These are phyloP conservation scores for Rhodotorula graminis DNA, from an alignment of 768 basidiomycete genomes.

Conservation along the genomic window DNA sequence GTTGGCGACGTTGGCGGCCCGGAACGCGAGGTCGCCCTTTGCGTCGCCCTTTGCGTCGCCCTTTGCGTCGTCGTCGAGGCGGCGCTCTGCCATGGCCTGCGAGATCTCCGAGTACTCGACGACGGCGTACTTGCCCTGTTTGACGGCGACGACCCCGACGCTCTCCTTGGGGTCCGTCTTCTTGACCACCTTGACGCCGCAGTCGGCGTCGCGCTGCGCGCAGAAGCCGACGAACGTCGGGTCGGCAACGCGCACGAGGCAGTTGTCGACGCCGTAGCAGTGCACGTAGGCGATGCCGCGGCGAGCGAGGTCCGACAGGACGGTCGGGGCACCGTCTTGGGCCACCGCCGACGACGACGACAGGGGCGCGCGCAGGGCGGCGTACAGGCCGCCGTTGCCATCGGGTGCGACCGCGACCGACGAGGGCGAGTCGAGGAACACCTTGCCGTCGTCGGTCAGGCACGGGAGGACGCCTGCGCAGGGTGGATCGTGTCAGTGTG, in stretches of 20 bases:
- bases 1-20: slow-evolving; percentile 95
- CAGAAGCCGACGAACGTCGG: slow-evolving; percentile 95
- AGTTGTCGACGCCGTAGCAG: slow-evolving; percentile 97
- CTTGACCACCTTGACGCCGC: slow-evolving; percentile 92
- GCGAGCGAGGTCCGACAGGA: slow-evolving; percentile 71
- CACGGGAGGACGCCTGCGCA: slow-evolving; percentile 87
- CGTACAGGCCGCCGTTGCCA: slow-evolving; percentile 95
- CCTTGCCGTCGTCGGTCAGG: slow-evolving; percentile 86
- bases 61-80: slow-evolving; percentile 51
- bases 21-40: slow-evolving; percentile 73
- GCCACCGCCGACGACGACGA: slow-evolving; percentile 55
- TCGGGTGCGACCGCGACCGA: slow-evolving; percentile 92
- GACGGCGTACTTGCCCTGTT: slow-evolving; percentile 78
- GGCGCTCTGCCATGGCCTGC: slow-evolving; percentile 68
- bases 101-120: slow-evolving; percentile 98
- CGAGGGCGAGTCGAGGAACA: slow-evolving; percentile 73
- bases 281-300: slow-evolving; percentile 84
- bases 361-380: slow-evolving; percentile 58
- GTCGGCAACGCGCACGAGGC: slow-evolving; percentile 93
- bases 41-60: no score
- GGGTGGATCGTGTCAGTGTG: neutral
- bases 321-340: slow-evolving; percentile 60
- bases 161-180: slow-evolving; percentile 80
- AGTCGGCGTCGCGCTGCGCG: slow-evolving; percentile 79
- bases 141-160: slow-evolving; percentile 86